A percentile compares a stretch with the other conserved stretches of the same genome.
phyloP scores from a whole-genome alignment of 345 rosid genomes.

The Lumnitzera racemosa region DNA sequence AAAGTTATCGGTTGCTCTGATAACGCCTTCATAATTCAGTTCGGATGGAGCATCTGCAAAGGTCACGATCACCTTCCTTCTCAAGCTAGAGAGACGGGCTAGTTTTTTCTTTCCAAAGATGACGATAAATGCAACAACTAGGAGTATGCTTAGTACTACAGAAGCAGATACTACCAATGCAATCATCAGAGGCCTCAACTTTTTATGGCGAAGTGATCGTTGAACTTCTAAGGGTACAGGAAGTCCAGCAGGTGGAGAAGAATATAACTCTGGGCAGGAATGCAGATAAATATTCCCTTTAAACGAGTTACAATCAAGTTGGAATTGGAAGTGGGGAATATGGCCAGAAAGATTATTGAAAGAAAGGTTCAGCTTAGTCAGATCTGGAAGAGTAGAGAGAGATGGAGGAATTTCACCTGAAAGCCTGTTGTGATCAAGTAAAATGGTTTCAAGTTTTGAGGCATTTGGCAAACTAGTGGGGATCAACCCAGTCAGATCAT shows the following conservation, averaged over 20 bases:
- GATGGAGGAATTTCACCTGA: conserved; percentile 48
- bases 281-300: conserved; percentile 27
- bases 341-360: conserved; percentile 53
- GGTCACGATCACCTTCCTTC: conserved; percentile 40
- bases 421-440: conserved; percentile 41
- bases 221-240: conserved; percentile 14
- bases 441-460: conserved; percentile 29
- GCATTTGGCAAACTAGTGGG: conserved; percentile 38
- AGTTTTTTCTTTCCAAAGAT: conserved; percentile 24
- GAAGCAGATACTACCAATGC: conserved; percentile 30
- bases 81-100: conserved; percentile 16
- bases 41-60: conserved; percentile 50
- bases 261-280: conserved; percentile 21
- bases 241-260: conserved; percentile 12
- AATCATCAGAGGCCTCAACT: conserved; percentile 17
- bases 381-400: conserved; percentile 33
- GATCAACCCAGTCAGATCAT: conserved; percentile 40
- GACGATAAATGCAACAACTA: conserved; percentile 14
- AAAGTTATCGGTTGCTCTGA: conserved; percentile 50
- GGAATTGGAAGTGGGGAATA: conserved; percentile 31
- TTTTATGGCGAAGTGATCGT: conserved; percentile 13
- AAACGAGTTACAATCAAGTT: conserved; percentile 27
- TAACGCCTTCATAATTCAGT: conserved; percentile 45
- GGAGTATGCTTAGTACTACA: conserved; percentile 18
- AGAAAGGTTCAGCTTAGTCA: conserved; percentile 36